Conservation (phyloP, 2,329 filamentous ascomycete species). For the Teratosphaeriaceae sp. region DNA sequence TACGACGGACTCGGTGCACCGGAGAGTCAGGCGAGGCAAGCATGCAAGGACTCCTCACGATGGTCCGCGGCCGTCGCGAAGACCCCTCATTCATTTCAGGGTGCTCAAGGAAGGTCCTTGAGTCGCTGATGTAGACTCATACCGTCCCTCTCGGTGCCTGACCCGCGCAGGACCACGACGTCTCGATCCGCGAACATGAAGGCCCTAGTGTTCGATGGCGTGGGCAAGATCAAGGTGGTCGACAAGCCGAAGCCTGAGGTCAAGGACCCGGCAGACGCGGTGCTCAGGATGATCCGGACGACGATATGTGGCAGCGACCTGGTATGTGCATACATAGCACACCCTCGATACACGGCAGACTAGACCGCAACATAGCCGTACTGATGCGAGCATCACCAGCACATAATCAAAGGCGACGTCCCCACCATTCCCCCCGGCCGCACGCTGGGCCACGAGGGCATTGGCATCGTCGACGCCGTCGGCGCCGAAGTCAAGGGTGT, state of each 20-base stretch:
- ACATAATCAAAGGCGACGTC: constrained; percentile 51
- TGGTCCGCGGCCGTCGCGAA: no score
- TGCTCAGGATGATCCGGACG: constrained; percentile 31
- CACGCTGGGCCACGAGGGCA: constrained; percentile 49
- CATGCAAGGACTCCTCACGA: no score
- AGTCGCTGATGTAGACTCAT: no score
- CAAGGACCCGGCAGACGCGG: constrained; percentile 24
- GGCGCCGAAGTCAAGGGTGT: constrained; percentile 43
- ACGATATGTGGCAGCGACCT: constrained; percentile 21
- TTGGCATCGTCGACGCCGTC: constrained; percentile 42
- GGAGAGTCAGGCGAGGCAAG: no score
- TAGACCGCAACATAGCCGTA: neutral
- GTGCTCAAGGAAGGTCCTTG: no score
- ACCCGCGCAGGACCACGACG: no score
- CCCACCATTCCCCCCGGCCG: constrained; percentile 41
- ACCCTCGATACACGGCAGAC: neutral
- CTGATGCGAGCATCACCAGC: constrained; percentile 27
- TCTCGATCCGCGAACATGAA: constrained; percentile 19
- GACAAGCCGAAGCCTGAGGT: constrained; percentile 19
- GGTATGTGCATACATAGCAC: neutral
- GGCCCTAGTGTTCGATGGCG: constrained; percentile 19
- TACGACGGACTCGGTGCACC: no score
- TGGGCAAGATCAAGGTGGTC: constrained; percentile 20
- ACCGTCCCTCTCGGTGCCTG: no score
- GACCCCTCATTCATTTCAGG: no score